Evolutionary conservation across 176 grass and related monocot genomes (phyloP).

Genomic region (Carex littledalei): DNA sequence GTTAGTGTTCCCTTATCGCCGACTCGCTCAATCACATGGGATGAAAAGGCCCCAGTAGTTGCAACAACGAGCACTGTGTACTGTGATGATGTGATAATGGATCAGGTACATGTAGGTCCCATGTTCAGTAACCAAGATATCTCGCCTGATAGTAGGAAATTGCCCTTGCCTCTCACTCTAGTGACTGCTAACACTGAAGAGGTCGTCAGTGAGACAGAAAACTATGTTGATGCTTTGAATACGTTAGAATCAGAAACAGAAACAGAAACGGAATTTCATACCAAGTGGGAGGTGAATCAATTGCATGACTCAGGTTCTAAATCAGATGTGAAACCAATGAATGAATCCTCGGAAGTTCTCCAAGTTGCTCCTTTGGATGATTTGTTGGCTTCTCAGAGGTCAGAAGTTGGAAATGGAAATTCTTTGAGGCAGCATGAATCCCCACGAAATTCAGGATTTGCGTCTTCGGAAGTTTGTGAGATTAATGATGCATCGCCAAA

Average conservation of each 20-base stretch:
- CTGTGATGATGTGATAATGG: conserved; percentile 61
- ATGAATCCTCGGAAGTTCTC: background rate
- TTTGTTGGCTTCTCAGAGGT: conserved; percentile 13
- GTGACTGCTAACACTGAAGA: conserved; percentile 43
- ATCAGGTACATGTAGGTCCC: conserved; percentile 44
- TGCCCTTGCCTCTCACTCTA: conserved; percentile 32
- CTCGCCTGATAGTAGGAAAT: conserved; percentile 44
- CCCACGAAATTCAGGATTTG: conserved; percentile 35
- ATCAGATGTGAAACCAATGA: background rate
- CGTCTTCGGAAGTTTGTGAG: conserved; percentile 13
- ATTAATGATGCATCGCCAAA: conserved; percentile 14
- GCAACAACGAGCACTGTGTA: conserved; percentile 52
- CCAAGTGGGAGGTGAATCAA: conserved; percentile 40
- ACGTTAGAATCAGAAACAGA: conserved; percentile 92
- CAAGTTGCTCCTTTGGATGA: conserved; percentile 9
- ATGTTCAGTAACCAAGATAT: conserved; percentile 35
- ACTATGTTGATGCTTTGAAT: conserved; percentile 89
- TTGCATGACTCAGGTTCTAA: conserved; percentile 25
- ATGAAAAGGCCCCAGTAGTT: conserved; percentile 67
- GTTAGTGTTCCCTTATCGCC: background rate
- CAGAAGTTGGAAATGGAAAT: conserved; percentile 20
- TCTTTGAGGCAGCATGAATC: conserved; percentile 15
- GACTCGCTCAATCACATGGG: conserved; percentile 49
- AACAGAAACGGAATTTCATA: conserved; percentile 56
- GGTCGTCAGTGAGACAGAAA: conserved; percentile 67